Percentiles rank a stretch among this genome's conserved stretches.
Evolutionary conservation across 2,329 filamentous ascomycete species (phyloP).

Genomic region (Colletotrichum trifolii): DNA sequence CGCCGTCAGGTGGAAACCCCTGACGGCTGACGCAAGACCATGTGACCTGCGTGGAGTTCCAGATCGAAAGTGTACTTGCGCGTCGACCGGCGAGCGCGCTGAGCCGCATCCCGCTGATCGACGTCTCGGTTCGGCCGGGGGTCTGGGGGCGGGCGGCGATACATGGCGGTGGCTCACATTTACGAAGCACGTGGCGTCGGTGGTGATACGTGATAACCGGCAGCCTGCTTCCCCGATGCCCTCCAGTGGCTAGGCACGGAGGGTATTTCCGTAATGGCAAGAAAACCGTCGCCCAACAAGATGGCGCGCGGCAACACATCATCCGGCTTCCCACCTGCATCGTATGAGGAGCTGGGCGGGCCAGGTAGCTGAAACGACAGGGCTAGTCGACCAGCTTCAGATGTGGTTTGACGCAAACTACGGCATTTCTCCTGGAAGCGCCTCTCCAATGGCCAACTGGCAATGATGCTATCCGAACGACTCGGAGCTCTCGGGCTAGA

Average conservation of each 20-base stretch:
- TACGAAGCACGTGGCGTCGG: constrained; percentile 19
- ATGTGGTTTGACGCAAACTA: no score
- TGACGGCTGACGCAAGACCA: neutral
- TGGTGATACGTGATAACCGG: constrained; percentile 17
- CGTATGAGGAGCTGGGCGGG: neutral
- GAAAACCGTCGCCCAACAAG: neutral
- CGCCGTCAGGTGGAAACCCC: constrained; percentile 3
- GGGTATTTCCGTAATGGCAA: constrained; percentile 1
- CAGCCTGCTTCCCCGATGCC: constrained; percentile 13
- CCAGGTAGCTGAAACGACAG: no score
- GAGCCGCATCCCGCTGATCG: constrained; percentile 16
- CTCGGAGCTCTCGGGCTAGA: no score
- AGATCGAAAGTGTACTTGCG: neutral
- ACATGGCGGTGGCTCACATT: constrained; percentile 2
- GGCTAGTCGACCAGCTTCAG: no score
- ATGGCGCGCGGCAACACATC: neutral
- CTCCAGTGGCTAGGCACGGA: neutral
- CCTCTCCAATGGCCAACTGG: no score
- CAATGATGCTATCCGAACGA: no score
- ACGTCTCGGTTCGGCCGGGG: neutral
- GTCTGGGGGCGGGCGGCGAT: neutral
- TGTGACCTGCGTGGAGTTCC: constrained; percentile 17
- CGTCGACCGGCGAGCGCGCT: neutral
- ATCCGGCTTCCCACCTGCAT: constrained; percentile 3
- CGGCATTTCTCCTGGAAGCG: no score